These are phyloP conservation scores for Trichomonas gallinae DNA, from an alignment of 208 protist species.

Conservation along the genomic window DNA sequence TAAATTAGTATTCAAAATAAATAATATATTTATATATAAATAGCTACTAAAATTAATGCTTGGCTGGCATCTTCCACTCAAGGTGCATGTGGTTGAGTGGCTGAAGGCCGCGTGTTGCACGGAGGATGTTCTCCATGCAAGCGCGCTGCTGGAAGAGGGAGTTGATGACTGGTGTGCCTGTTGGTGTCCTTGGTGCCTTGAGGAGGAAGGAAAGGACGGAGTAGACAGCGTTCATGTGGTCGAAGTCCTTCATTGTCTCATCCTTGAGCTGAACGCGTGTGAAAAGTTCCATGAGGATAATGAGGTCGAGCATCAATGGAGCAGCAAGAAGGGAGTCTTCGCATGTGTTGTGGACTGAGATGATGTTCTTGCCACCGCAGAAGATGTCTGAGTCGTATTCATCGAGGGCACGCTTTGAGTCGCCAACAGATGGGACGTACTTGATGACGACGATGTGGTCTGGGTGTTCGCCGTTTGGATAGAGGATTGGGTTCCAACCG, in stretches of 20 bases:
- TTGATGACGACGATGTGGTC: conserved; percentile 95
- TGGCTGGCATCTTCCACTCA: conserved; percentile 15
- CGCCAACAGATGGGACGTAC: conserved; percentile 88
- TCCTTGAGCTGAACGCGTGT: conserved; percentile 57
- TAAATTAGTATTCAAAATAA: too few relatives aligned
- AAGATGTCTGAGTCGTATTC: conserved; percentile 94
- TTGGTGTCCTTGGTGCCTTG: conserved; percentile 64
- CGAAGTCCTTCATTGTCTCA: conserved; percentile 1
- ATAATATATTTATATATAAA: too few relatives aligned
- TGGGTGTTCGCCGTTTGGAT: conserved; percentile 63
- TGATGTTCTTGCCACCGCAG: conserved; percentile 74
- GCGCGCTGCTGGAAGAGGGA: conserved; percentile 80
- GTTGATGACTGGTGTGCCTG: conserved; percentile 84
- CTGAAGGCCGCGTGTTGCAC: conserved; percentile 73
- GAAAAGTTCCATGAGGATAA: conserved; percentile 82
- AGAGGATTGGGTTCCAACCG: conserved; percentile 71
- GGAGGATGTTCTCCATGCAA: conserved; percentile 78
- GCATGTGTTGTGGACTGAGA: conserved; percentile 83
- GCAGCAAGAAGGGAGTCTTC: conserved; percentile 93
- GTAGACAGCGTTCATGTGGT: not conserved
- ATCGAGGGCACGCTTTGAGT: conserved; percentile 91
- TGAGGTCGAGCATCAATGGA: conserved; percentile 91
- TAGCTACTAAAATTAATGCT: too few relatives aligned
- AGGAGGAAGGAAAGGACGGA: not conserved
- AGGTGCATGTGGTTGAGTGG: conserved; percentile 62